These are phyloP conservation scores for Malus sylvestris DNA, from an alignment of 306 rosid species.

Conservation along the genomic window DNA sequence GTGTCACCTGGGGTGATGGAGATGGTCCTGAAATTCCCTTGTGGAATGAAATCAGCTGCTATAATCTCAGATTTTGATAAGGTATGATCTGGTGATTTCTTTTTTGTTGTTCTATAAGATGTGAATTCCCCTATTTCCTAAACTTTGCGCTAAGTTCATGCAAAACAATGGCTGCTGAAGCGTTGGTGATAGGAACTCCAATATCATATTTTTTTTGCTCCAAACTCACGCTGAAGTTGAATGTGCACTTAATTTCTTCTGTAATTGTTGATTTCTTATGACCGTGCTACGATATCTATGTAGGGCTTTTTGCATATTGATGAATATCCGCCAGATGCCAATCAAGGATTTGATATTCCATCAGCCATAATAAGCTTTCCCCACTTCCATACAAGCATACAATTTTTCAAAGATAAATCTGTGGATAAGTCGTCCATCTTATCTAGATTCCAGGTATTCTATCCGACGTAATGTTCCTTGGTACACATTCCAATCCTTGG, in stretches of 20 bases:
- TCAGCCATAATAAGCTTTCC: constrained; percentile 89
- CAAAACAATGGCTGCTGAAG: not conserved
- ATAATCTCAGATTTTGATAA: constrained; percentile 72
- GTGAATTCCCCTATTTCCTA: not conserved
- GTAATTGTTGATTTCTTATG: constrained; percentile 4
- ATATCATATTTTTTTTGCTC: not conserved
- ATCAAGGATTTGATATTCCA: constrained; percentile 96
- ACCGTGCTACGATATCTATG: constrained; percentile 11
- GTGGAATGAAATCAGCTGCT: constrained; percentile 67
- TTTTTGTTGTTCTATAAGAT: not conserved
- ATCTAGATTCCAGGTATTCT: constrained; percentile 61
- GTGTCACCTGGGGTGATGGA: constrained; percentile 84
- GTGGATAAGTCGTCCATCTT: constrained; percentile 51
- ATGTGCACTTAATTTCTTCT: constrained; percentile 7
- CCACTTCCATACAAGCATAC: constrained; percentile 48
- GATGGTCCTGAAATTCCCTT: constrained; percentile 69
- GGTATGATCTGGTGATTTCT: constrained; percentile 34
- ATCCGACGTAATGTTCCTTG: not conserved
- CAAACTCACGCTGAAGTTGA: constrained; percentile 10
- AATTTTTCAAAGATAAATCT: constrained; percentile 36
- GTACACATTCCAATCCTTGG: not conserved
- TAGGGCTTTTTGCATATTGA: constrained; percentile 95
- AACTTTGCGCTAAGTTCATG: not conserved
- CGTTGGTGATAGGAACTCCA: not conserved
- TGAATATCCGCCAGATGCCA: constrained; percentile 95